Conservation (phyloP, 2,329 filamentous ascomycete genomes). For the Pyrenochaeta sp. region DNA sequence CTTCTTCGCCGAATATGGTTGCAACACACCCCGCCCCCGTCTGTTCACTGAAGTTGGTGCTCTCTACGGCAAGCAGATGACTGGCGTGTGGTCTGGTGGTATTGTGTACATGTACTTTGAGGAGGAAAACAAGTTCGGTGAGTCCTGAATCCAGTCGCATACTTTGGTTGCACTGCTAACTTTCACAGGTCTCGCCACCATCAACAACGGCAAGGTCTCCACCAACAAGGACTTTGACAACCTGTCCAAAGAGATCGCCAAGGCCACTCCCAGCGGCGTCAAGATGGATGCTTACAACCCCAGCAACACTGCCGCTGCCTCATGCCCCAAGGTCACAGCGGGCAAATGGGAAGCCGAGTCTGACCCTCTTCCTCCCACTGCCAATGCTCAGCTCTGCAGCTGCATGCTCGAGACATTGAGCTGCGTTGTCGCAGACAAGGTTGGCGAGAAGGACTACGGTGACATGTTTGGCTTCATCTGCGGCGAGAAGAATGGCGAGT, state of each 20-base stretch:
- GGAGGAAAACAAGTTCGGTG: constrained; percentile 88
- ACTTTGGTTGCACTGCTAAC: constrained; percentile 6
- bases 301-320: constrained; percentile 71
- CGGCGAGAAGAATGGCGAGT: constrained; percentile 59
- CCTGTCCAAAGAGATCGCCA: constrained; percentile 72
- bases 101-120: constrained; percentile 99
- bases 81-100: constrained; percentile 86
- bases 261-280: constrained; percentile 72
- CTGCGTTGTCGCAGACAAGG: constrained; percentile 69
- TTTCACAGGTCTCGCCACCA: constrained; percentile 68
- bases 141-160: constrained; percentile 25
- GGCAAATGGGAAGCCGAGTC: constrained; percentile 73
- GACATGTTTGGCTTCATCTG: constrained; percentile 80
- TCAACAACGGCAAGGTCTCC: constrained; percentile 65
- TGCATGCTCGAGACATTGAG: constrained; percentile 82
- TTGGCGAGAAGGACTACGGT: constrained; percentile 68
- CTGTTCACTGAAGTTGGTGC: constrained; percentile 85
- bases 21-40: constrained; percentile 78
- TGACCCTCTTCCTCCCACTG: constrained; percentile 78
- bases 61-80: constrained; percentile 85
- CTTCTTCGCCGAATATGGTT: constrained; percentile 99
- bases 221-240: constrained; percentile 68
- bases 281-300: constrained; percentile 74
- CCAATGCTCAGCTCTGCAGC: constrained; percentile 79
- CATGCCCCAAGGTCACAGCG: constrained; percentile 73